Evolutionary conservation across 2,329 filamentous ascomycete genomes (phyloP).

Genomic region (Fusarium subglutinans): DNA sequence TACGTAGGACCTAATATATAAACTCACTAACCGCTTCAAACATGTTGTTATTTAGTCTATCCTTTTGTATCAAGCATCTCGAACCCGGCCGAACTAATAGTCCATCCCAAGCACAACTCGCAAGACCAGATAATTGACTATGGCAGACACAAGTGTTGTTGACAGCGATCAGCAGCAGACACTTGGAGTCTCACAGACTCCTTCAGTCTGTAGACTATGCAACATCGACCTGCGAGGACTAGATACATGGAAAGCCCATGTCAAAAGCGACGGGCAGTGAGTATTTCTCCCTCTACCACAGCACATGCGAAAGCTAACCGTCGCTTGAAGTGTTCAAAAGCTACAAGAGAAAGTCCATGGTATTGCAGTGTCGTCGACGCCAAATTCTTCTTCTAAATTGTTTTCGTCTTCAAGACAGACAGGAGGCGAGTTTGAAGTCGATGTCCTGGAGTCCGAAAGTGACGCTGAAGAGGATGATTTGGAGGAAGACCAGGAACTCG

Average conservation of each 20-base stretch:
- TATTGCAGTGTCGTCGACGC: background rate
- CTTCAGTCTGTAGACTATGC: background rate
- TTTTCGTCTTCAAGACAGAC: fast-evolving
- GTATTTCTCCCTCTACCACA: fast-evolving
- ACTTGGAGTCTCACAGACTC: background rate
- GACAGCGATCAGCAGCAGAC: background rate
- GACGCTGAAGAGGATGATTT: background rate
- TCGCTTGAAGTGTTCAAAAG: background rate
- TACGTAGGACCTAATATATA: too few species aligned
- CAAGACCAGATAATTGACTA: background rate
- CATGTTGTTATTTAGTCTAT: too few species aligned
- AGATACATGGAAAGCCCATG: background rate
- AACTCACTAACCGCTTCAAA: too few species aligned
- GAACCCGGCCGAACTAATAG: too few species aligned
- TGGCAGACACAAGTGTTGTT: background rate
- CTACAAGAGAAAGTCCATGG: background rate
- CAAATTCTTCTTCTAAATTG: fast-evolving
- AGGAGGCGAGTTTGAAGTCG: fast-evolving
- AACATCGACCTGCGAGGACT: background rate
- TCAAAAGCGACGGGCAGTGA: background rate
- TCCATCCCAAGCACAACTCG: too few species aligned
- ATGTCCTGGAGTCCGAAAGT: background rate
- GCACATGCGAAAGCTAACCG: fast-evolving
- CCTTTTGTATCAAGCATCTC: too few species aligned
- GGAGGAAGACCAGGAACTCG: background rate